Conservation (phyloP, 768 basidiomycete genomes). For the Naganishia onofrii region DNA sequence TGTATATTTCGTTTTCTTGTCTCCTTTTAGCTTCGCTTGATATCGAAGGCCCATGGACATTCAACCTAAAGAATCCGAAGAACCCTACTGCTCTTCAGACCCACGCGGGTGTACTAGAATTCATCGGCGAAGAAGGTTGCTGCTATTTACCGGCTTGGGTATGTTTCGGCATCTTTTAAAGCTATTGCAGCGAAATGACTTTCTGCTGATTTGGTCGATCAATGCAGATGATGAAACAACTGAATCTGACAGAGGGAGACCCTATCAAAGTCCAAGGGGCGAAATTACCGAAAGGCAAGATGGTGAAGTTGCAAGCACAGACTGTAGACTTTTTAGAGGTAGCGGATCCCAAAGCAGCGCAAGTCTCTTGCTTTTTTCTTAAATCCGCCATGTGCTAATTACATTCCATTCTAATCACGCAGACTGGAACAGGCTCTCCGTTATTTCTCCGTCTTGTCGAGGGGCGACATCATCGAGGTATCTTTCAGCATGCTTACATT, state of each 20-base stretch:
- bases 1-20: background rate
- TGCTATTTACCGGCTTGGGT: slow-evolving; percentile 94
- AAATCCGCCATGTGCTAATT: background rate
- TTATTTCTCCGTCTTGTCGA: slow-evolving; percentile 85
- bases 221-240: slow-evolving; percentile 85
- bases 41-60: slow-evolving; percentile 90
- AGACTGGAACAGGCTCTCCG: slow-evolving; percentile 93
- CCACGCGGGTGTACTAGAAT: slow-evolving; percentile 96
- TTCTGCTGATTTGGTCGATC: background rate
- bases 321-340: slow-evolving; percentile 92
- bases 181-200: background rate
- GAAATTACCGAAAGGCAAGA: slow-evolving; percentile 83
- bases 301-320: slow-evolving; percentile 96
- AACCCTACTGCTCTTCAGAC: slow-evolving; percentile 75
- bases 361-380: slow-evolving; percentile 51
- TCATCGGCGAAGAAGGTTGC: slow-evolving; percentile 93
- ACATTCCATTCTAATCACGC: background rate
- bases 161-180: slow-evolving; percentile 30
- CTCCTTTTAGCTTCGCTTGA: slow-evolving; percentile 64
- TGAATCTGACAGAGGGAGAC: slow-evolving; percentile 90
- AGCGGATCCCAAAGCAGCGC: slow-evolving; percentile 97
- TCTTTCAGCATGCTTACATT: slow-evolving; percentile 95
- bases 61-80: slow-evolving; percentile 85
- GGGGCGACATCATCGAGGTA: slow-evolving; percentile 97
- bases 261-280: slow-evolving; percentile 87